Evolutionary conservation across 495 filamentous ascomycete genomes (phyloP).

Genomic region (Pyrenopolyporus hunteri): DNA sequence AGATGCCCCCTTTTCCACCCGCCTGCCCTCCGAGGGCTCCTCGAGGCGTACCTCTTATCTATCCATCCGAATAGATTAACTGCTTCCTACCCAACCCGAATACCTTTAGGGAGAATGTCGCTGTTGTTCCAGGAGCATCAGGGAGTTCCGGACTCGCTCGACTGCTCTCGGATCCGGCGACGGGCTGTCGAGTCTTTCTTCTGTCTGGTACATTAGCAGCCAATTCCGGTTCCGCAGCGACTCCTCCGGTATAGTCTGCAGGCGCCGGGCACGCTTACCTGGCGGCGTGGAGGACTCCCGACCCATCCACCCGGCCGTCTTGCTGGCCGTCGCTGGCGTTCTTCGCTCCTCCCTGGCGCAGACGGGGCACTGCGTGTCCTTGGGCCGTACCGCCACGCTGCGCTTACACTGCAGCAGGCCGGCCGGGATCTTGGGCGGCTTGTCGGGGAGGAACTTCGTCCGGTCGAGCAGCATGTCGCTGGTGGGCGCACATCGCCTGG

Average conservation of each 20-base stretch:
- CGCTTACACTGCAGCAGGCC: slow-evolving; percentile 22
- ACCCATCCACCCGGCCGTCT: not conserved
- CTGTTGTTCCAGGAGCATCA: slow-evolving; percentile 10
- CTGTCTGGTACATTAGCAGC: slow-evolving; percentile 18
- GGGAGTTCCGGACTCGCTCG: slow-evolving; percentile 13
- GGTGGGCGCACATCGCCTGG: not conserved
- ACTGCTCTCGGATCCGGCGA: slow-evolving; percentile 5
- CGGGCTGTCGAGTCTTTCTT: not conserved
- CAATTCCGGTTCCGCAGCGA: no score
- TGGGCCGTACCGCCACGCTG: slow-evolving; percentile 22
- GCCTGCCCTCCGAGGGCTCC: no score
- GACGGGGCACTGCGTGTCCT: slow-evolving; percentile 12
- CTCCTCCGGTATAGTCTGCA: not conserved
- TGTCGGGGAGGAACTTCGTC: slow-evolving; percentile 30
- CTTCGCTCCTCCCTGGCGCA: not conserved
- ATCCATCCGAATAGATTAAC: no score
- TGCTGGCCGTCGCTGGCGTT: not conserved
- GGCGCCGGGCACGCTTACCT: slow-evolving; percentile 15
- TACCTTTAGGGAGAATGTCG: no score
- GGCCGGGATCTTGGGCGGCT: slow-evolving; percentile 11
- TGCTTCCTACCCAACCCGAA: no score
- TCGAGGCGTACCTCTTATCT: no score
- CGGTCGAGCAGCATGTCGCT: slow-evolving; percentile 21
- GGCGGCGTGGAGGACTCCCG: not conserved
- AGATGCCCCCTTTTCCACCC: no score